Conservation (phyloP, 768 basidiomycete genomes). For the Boletus vinaceobasis region DNA sequence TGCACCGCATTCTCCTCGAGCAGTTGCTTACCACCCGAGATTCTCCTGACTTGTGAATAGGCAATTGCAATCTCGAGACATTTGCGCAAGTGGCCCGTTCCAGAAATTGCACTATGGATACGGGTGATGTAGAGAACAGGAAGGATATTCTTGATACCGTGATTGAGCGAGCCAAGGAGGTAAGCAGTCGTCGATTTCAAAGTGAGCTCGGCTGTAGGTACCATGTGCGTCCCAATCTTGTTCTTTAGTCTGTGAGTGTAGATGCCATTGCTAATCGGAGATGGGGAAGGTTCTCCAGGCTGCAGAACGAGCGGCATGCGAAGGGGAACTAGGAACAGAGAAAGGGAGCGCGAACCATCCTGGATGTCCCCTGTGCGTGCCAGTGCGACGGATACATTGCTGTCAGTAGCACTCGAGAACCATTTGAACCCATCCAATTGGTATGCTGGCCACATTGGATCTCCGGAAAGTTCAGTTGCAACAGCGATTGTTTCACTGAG, state of each 20-base stretch:
- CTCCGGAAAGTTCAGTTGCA: constrained; percentile 30
- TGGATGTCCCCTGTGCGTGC: constrained; percentile 61
- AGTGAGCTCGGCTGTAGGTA: constrained; percentile 75
- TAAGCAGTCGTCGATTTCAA: constrained; percentile 58
- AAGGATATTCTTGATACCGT: constrained; percentile 64
- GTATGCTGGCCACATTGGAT: constrained; percentile 50
- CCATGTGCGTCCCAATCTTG: constrained; percentile 70
- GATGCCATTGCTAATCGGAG: constrained; percentile 60
- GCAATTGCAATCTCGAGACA: constrained; percentile 63
- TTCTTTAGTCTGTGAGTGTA: constrained; percentile 71
- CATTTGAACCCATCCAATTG: constrained; percentile 71
- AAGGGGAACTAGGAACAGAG: constrained; percentile 72
- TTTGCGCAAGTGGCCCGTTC: constrained; percentile 56
- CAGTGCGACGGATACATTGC: constrained; percentile 66
- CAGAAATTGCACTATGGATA: constrained; percentile 57
- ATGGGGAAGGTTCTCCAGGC: constrained; percentile 39
- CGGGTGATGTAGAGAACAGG: constrained; percentile 79
- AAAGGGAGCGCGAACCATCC: constrained; percentile 62
- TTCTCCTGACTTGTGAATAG: constrained; percentile 57
- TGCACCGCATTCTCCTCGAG: constrained; percentile 58
- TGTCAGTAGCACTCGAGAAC: constrained; percentile 83
- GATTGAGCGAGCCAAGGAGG: constrained; percentile 53
- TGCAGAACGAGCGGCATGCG: constrained; percentile 46
- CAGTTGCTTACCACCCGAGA: constrained; percentile 48
- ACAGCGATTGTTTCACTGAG: constrained; percentile 65